Percentiles rank a stretch among this genome's conserved stretches.
phyloP scores from a whole-genome alignment of 1,284 basidiomycete genomes.

The Marasmius tenuissimus region DNA sequence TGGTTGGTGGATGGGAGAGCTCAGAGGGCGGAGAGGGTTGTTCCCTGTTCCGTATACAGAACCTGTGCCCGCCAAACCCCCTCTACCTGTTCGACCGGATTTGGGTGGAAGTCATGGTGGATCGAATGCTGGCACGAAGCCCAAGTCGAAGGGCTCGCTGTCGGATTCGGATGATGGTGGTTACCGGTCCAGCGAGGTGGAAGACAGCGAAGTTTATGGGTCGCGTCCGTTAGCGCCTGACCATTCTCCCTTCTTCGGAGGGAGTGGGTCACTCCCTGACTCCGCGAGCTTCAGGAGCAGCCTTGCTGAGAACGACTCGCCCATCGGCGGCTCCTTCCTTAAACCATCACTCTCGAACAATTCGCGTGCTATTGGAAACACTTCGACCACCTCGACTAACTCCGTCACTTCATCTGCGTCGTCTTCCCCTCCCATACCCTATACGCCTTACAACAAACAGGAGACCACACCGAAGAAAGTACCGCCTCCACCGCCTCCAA shows the following conservation, averaged over 20 bases:
- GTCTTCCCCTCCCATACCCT: conserved; percentile 1
- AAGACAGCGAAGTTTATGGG: conserved; percentile 40
- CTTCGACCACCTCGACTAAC: too few relatives aligned
- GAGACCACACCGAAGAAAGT: conserved; percentile 28
- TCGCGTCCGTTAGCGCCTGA: conserved; percentile 38
- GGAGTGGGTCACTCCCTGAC: conserved; percentile 31
- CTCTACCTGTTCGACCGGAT: conserved; percentile 29
- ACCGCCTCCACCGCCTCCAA: conserved; percentile 41
- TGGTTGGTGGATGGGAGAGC: conserved; percentile 85
- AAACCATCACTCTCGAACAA: conserved; percentile 1
- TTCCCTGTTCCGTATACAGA: conserved; percentile 79
- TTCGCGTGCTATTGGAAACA: neutral
- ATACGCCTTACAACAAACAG: neutral
- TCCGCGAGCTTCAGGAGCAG: conserved; percentile 42
- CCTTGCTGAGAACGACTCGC: conserved; percentile 41
- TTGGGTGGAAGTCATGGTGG: conserved; percentile 17
- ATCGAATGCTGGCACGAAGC: conserved; percentile 3
- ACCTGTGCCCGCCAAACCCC: conserved; percentile 32
- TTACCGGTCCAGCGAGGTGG: conserved; percentile 34
- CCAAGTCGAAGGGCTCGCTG: conserved; percentile 12
- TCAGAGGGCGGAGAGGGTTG: conserved; percentile 65
- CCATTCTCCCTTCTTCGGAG: conserved; percentile 45
- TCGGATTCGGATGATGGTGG: conserved; percentile 37
- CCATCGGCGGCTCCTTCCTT: conserved; percentile 24
- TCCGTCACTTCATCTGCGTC: conserved; percentile 2